Evolutionary conservation across 768 basidiomycete species (phyloP).

Genomic region (Amanita rubescens): DNA sequence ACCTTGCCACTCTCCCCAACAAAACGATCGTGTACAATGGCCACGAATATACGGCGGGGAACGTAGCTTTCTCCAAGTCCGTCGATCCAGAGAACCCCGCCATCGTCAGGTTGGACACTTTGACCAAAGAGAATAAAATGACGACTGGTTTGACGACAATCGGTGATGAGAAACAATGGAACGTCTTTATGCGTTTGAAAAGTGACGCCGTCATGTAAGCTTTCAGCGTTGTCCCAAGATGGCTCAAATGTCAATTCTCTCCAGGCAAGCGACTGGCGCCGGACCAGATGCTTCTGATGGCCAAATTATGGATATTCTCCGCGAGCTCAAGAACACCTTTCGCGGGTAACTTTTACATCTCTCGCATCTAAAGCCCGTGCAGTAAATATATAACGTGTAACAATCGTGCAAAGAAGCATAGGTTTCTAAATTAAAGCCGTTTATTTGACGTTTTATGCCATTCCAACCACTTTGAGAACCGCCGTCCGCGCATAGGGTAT

Average conservation of each 20-base stretch:
- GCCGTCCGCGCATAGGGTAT: constrained; percentile 86
- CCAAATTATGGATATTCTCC: constrained; percentile 63
- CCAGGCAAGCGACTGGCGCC: constrained; percentile 44
- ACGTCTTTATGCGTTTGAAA: constrained; percentile 85
- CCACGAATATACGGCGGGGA: constrained; percentile 85
- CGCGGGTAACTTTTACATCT: constrained; percentile 39
- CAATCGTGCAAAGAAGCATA: neutral
- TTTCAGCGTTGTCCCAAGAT: neutral
- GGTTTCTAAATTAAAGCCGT: neutral
- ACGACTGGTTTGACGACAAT: constrained; percentile 86
- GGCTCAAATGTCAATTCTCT: neutral
- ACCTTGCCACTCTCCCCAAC: constrained; percentile 69
- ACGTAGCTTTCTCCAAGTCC: constrained; percentile 59
- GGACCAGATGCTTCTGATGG: constrained; percentile 36
- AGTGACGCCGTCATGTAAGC: constrained; percentile 53
- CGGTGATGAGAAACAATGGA: constrained; percentile 90
- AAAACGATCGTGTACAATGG: constrained; percentile 81
- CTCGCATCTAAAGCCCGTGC: neutral
- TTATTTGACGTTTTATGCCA: constrained; percentile 21
- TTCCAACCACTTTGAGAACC: constrained; percentile 56
- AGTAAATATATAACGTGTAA: neutral
- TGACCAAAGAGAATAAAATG: constrained; percentile 50
- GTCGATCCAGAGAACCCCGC: constrained; percentile 56
- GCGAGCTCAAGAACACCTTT: constrained; percentile 82
- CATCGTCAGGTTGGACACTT: constrained; percentile 48